Percentiles rank a stretch among this genome's conserved stretches.
Evolutionary conservation across 768 basidiomycete species (phyloP).

Genomic region (Tylopilus felleus): DNA sequence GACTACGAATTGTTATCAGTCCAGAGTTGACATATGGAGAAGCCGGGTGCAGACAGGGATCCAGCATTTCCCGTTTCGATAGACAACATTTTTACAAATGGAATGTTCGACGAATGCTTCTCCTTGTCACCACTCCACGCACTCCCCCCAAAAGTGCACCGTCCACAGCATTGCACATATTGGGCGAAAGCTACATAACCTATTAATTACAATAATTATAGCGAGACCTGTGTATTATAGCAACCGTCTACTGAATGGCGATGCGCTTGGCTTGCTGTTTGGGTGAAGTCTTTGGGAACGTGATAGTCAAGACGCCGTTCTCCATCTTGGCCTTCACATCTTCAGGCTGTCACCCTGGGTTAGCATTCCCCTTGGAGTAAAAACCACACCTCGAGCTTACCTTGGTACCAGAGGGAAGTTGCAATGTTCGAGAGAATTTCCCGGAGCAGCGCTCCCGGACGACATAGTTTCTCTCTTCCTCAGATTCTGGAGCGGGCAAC

Average conservation of each 20-base stretch:
- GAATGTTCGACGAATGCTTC: no score
- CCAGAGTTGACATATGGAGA: no score
- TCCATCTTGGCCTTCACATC: slow-evolving; percentile 47
- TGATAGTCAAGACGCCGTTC: slow-evolving; percentile 46
- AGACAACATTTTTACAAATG: no score
- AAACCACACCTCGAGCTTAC: slow-evolving; percentile 19
- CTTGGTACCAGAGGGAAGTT: slow-evolving; percentile 47
- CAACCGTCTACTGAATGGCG: neutral
- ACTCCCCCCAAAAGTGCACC: no score
- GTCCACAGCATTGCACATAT: no score
- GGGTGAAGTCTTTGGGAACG: slow-evolving; percentile 42
- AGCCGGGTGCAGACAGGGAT: no score
- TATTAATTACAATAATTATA: no score
- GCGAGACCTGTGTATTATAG: no score
- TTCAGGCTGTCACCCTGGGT: slow-evolving; percentile 31
- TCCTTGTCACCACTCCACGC: no score
- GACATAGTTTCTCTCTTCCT: slow-evolving; percentile 37
- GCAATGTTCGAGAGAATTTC: slow-evolving; percentile 43
- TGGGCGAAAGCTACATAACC: no score
- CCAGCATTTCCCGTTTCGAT: no score
- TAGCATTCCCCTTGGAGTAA: neutral
- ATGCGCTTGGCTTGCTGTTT: slow-evolving; percentile 21
- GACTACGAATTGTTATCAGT: no score
- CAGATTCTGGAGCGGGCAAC: slow-evolving; percentile 28
- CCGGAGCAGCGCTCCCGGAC: slow-evolving; percentile 45